Conservation (phyloP, 1,139 yeast genomes). For the Sugiyamaella xylanicola region DNA sequence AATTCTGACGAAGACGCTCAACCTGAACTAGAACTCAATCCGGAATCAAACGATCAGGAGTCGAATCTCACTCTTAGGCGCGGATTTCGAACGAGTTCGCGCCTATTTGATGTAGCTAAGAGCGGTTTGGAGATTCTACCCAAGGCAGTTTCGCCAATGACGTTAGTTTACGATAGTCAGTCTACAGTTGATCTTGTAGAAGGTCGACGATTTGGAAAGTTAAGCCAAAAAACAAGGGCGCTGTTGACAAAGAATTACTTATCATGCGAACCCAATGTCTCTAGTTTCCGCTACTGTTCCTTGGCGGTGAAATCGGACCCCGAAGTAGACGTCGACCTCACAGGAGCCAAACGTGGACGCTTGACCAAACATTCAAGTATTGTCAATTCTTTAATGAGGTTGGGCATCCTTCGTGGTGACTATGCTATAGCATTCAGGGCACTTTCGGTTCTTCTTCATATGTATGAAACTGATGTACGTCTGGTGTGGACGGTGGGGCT, state of each 20-base stretch:
- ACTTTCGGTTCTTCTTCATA: constrained; percentile 47
- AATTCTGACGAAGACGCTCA: background rate
- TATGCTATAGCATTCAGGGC: constrained; percentile 49
- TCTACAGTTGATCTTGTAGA: constrained; percentile 8
- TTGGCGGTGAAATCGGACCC: background rate
- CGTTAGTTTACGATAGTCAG: constrained; percentile 21
- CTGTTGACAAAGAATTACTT: constrained; percentile 17
- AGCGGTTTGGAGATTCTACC: constrained; percentile 28
- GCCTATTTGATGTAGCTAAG: constrained; percentile 19
- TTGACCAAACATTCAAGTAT: constrained; percentile 33
- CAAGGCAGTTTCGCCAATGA: constrained; percentile 22
- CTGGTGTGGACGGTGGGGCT: constrained; percentile 53
- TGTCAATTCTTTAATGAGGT: constrained; percentile 30
- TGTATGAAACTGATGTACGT: constrained; percentile 49
- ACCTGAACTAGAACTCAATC: background rate
- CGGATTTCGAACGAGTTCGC: background rate
- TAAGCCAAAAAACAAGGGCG: constrained; percentile 16
- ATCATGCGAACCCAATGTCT: background rate
- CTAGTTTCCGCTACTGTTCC: background rate
- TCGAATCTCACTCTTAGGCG: background rate
- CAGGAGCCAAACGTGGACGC: constrained; percentile 14
- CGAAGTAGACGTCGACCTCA: background rate
- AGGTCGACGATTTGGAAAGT: constrained; percentile 20
- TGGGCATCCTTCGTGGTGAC: constrained; percentile 44
- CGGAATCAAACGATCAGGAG: background rate